A percentile compares a stretch with the other conserved stretches of the same genome.
phyloP scores from a whole-genome alignment of 352 stramenopile genomes.

The Phytopythium aichiense region DNA sequence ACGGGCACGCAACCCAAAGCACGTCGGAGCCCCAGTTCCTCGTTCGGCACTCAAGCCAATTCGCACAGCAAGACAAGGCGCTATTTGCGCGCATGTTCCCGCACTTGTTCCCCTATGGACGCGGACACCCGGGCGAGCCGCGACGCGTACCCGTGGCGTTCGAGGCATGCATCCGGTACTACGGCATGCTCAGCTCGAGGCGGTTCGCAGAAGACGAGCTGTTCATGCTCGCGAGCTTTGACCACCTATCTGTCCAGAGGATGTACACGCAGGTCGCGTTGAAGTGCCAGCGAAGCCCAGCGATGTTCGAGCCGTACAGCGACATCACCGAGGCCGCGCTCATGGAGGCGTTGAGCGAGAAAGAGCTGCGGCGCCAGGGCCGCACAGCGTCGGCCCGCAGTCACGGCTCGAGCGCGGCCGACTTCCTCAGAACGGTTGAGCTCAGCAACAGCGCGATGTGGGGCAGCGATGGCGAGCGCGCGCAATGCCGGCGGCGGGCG shows the following conservation, averaged over 20 bases:
- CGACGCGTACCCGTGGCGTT: neutral
- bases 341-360: neutral
- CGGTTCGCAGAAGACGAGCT: neutral
- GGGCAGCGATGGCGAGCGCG: neutral
- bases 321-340: neutral
- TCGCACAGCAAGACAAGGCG: neutral
- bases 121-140: neutral
- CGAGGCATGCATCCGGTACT: neutral
- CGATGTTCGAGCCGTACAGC: neutral
- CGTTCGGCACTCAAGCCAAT: neutral
- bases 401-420: neutral
- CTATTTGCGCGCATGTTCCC: neutral
- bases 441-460: neutral
- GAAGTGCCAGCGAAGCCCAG: neutral
- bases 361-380: neutral
- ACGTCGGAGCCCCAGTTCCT: neutral
- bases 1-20: neutral
- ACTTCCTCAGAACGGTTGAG: neutral
- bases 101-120: neutral
- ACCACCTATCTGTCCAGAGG: neutral
- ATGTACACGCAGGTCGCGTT: slow-evolving; percentile 2
- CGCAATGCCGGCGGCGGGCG: neutral
- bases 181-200: neutral
- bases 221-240: neutral
- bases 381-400: neutral